Evolutionary conservation across 192 early-diverging fungal species (phyloP).

Genomic region (Dimargaris xerosporica): DNA sequence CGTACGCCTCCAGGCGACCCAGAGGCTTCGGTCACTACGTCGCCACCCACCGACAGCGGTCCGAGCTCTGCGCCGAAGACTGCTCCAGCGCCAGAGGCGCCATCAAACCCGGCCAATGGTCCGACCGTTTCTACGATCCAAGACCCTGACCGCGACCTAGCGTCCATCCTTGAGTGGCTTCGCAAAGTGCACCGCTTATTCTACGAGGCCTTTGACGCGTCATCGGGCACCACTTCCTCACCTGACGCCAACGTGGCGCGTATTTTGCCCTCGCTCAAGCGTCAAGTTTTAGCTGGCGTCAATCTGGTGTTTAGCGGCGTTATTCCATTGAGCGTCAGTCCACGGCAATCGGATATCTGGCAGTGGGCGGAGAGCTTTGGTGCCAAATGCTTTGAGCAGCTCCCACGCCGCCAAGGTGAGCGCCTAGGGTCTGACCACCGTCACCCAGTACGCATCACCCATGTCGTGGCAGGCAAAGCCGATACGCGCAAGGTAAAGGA

Average conservation of each 20-base stretch:
- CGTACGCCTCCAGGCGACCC: background rate
- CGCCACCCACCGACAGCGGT: constrained; percentile 8
- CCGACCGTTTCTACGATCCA: constrained; percentile 14
- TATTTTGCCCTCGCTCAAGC: constrained; percentile 46
- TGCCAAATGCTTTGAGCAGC: constrained; percentile 48
- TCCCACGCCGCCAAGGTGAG: constrained; percentile 15
- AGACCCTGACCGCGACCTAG: constrained; percentile 44
- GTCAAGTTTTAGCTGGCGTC: constrained; percentile 42
- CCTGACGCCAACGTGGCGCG: constrained; percentile 21
- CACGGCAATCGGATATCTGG: constrained; percentile 63
- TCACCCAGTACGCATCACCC: constrained; percentile 45
- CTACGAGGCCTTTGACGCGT: constrained; percentile 33
- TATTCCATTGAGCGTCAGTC: constrained; percentile 51
- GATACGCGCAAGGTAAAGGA: constrained; percentile 62
- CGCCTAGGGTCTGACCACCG: background rate
- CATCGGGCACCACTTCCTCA: background rate
- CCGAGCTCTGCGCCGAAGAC: background rate
- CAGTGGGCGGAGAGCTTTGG: constrained; percentile 66
- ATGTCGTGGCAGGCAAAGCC: constrained; percentile 72
- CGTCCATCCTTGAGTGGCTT: constrained; percentile 38
- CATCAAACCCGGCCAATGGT: background rate
- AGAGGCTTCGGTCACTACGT: background rate
- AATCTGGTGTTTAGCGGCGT: constrained; percentile 67
- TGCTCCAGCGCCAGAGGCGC: background rate
- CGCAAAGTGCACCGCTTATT: constrained; percentile 48